These are phyloP conservation scores for Tetragonia tetragonoides DNA, from an alignment of 148 eudicot genomes.

Conservation along the genomic window DNA sequence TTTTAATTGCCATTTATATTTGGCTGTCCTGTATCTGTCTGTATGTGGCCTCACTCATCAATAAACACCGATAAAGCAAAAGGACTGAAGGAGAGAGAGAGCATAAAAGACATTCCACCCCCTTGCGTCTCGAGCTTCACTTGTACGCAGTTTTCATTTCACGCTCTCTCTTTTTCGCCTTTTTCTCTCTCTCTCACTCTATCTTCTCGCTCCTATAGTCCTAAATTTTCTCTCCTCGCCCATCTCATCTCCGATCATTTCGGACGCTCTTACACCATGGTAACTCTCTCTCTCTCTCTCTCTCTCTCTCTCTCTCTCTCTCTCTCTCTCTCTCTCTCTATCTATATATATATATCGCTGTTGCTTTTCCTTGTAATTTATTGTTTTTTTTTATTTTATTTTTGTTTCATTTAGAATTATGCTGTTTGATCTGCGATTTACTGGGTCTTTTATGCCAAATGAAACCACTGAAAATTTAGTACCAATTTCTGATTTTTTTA, in stretches of 20 bases:
- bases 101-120: slow-evolving; percentile 1
- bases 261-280: slow-evolving; percentile 13
- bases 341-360: too few relatives aligned
- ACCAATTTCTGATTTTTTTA: not conserved
- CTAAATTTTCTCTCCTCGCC: not conserved
- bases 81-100: too few relatives aligned
- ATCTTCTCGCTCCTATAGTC: not conserved
- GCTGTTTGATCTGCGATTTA: not conserved
- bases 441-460: not conserved
- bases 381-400: too few relatives aligned
- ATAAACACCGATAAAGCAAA: too few relatives aligned
- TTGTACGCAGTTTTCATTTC: slow-evolving; percentile 3
- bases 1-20: too few relatives aligned
- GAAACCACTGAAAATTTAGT: not conserved
- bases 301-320: not conserved
- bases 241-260: not conserved
- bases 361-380: too few relatives aligned
- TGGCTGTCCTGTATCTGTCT: too few relatives aligned
- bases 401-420: not conserved
- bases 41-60: too few relatives aligned
- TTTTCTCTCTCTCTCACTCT: not conserved
- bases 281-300: not conserved
- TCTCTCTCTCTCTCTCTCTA: not conserved
- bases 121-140: slow-evolving; percentile 1
- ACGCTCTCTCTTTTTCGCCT: not conserved